Conservation (phyloP, 129 eudicot genomes). For the Chrysanthemum makinoi region DNA sequence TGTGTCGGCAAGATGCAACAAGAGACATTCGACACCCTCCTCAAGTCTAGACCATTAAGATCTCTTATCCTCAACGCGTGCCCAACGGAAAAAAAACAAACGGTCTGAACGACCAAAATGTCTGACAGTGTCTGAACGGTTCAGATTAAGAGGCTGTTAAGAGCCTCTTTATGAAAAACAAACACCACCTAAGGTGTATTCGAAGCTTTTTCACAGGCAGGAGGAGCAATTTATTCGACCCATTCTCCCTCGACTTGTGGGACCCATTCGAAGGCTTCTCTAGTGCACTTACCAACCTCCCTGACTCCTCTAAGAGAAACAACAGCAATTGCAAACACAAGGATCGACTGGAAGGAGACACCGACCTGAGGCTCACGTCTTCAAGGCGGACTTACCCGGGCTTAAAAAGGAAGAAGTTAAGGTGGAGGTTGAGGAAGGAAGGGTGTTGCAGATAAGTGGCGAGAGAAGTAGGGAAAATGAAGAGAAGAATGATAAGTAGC, state of each 20-base stretch:
- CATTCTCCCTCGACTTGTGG: slow-evolving; percentile 54
- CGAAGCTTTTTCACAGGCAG: slow-evolving; percentile 45
- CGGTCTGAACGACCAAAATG: no score
- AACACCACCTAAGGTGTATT: no score
- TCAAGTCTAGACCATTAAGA: no score
- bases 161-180: no score
- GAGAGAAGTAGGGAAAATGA: slow-evolving; percentile 56
- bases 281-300: slow-evolving; percentile 16
- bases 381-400: slow-evolving; percentile 63
- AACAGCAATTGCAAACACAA: slow-evolving; percentile 40
- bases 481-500: slow-evolving; percentile 60
- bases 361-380: slow-evolving; percentile 66
- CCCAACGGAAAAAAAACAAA: no score
- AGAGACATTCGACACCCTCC: no score
- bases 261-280: slow-evolving; percentile 55
- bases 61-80: no score
- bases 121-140: no score
- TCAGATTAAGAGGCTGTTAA: no score
- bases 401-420: slow-evolving; percentile 58
- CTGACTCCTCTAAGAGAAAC: slow-evolving; percentile 35
- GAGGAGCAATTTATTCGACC: slow-evolving; percentile 47
- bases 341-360: slow-evolving; percentile 65
- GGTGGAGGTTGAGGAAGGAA: slow-evolving; percentile 59
- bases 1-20: no score
- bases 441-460: slow-evolving; percentile 58